Evolutionary conservation across 768 basidiomycete species (phyloP).

Genomic region (Tricholoma saponaceum): DNA sequence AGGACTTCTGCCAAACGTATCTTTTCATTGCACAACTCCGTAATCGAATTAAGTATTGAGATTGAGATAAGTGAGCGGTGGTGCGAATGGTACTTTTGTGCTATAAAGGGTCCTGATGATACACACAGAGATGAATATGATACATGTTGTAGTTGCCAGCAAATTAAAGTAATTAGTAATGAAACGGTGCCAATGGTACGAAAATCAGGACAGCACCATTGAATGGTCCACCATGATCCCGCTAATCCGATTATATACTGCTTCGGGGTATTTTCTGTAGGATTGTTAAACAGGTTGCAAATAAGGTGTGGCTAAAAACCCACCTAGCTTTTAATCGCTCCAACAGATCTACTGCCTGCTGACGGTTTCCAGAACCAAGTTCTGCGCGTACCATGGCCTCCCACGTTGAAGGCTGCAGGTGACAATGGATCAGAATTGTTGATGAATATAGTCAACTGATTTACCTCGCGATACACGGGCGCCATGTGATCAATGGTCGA

Average conservation of each 20-base stretch:
- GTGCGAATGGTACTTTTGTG: not conserved
- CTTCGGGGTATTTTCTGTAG: slow-evolving; percentile 67
- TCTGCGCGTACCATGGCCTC: slow-evolving; percentile 96
- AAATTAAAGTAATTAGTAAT: not conserved
- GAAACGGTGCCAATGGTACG: not conserved
- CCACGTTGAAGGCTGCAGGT: slow-evolving; percentile 78
- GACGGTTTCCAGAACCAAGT: slow-evolving; percentile 70
- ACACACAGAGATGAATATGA: not conserved
- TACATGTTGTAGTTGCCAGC: not conserved
- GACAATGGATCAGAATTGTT: slow-evolving; percentile 2
- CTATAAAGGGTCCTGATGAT: not conserved
- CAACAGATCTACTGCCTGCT: slow-evolving; percentile 64
- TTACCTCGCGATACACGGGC: slow-evolving; percentile 82
- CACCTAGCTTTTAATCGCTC: slow-evolving; percentile 71
- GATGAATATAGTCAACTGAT: slow-evolving; percentile 15
- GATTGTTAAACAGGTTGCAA: not conserved
- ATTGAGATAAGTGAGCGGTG: not conserved
- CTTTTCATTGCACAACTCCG: not conserved
- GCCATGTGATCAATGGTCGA: slow-evolving; percentile 35
- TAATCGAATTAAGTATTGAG: not conserved
- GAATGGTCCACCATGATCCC: slow-evolving; percentile 77
- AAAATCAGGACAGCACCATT: slow-evolving; percentile 33
- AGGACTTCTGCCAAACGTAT: not conserved
- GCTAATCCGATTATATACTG: slow-evolving; percentile 75
- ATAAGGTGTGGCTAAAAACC: slow-evolving; percentile 16